phyloP scores from a whole-genome alignment of 495 filamentous ascomycete genomes.

The Platismatia glauca region DNA sequence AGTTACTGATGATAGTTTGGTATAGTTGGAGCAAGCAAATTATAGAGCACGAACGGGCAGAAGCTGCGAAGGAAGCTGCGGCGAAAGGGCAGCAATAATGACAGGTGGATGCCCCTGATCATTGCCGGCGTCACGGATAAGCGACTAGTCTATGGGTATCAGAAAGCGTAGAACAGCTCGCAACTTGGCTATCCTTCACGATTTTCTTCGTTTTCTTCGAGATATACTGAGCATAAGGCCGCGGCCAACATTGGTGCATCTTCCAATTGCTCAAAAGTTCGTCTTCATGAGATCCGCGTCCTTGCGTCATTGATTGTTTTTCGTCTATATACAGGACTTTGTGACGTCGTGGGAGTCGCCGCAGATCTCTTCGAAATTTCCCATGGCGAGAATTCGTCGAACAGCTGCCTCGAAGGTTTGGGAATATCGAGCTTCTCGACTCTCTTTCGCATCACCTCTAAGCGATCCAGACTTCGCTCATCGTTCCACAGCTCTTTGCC shows the following conservation, averaged over 20 bases:
- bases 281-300: background rate
- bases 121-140: conserved; percentile 12
- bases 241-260: background rate
- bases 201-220: background rate
- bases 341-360: background rate
- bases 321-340: background rate
- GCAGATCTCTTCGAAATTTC: background rate
- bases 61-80: conserved; percentile 40
- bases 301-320: background rate
- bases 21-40: conserved; percentile 87
- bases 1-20: conserved; percentile 17
- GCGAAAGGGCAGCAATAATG: conserved; percentile 33
- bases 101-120: background rate
- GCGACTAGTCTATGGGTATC: background rate
- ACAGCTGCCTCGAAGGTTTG: background rate
- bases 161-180: background rate
- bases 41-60: conserved; percentile 68
- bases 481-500: conserved; percentile 75
- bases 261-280: background rate
- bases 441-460: background rate
- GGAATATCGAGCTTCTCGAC: background rate
- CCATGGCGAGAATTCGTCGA: background rate
- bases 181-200: background rate
- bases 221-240: background rate
- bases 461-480: conserved; percentile 16